phyloP scores from a whole-genome alignment of 306 rosid species.

The Carpinus fangiana region DNA sequence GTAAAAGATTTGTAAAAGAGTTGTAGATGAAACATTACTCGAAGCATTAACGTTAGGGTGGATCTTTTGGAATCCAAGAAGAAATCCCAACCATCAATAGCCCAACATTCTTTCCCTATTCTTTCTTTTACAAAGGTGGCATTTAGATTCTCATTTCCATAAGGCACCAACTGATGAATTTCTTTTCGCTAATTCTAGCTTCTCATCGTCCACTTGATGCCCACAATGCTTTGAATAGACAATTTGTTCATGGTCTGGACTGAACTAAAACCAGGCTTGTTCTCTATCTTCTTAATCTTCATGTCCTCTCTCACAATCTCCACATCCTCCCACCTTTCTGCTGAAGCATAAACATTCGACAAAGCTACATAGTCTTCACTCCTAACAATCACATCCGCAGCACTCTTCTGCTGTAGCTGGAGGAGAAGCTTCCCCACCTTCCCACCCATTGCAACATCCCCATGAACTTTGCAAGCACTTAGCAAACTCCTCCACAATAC shows the following conservation, averaged over 20 bases:
- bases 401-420: conserved; percentile 25
- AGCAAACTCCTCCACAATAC: conserved; percentile 75
- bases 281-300: conserved; percentile 54
- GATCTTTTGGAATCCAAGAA: too few relatives aligned
- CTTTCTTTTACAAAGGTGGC: background rate
- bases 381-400: conserved; percentile 29
- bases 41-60: too few relatives aligned
- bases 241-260: conserved; percentile 42
- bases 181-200: background rate
- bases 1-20: too few relatives aligned
- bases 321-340: conserved; percentile 68
- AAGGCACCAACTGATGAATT: background rate
- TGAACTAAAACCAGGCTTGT: conserved; percentile 59
- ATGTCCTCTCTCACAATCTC: conserved; percentile 62
- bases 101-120: too few relatives aligned
- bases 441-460: conserved; percentile 67
- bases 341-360: conserved; percentile 78
- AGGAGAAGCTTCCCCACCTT: conserved; percentile 77
- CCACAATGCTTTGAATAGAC: conserved; percentile 23
- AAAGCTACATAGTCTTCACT: conserved; percentile 75
- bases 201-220: background rate
- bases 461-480: conserved; percentile 66
- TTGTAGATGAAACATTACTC: too few relatives aligned
- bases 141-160: background rate
- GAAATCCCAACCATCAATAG: too few relatives aligned